A percentile compares a stretch with the other conserved stretches of the same genome.
Evolutionary conservation across 306 rosid genomes (phyloP).

Genomic region (Arachis hypogaea): DNA sequence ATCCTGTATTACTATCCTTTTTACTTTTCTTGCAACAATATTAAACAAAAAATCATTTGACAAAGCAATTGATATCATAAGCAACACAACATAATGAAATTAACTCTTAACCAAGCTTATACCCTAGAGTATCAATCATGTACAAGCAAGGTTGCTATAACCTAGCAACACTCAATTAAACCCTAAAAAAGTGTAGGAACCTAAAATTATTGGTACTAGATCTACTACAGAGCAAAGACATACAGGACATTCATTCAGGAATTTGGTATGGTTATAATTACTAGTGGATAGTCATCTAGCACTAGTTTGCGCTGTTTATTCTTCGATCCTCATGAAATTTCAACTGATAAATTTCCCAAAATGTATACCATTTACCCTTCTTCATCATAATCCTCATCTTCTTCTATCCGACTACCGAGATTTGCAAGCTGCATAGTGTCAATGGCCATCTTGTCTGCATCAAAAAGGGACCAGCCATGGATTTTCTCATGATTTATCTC

Average conservation of each 20-base stretch:
- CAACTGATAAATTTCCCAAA: constrained; percentile 31
- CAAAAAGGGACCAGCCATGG: constrained; percentile 86
- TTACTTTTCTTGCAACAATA: no score
- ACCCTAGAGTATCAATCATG: no score
- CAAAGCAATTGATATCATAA: no score
- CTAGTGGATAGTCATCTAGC: constrained; percentile 32
- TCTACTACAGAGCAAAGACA: no score
- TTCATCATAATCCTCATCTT: constrained; percentile 93
- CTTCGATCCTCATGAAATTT: constrained; percentile 33
- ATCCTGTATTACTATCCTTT: no score
- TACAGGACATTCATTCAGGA: neutral
- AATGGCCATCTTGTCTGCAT: constrained; percentile 85
- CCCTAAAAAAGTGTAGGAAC: no score
- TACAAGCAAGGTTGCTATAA: no score
- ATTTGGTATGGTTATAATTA: constrained; percentile 22
- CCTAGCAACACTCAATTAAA: no score
- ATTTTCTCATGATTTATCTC: constrained; percentile 74
- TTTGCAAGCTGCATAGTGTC: constrained; percentile 82
- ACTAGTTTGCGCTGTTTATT: constrained; percentile 38
- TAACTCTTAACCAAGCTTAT: no score
- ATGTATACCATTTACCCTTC: constrained; percentile 54
- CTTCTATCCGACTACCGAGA: constrained; percentile 65
- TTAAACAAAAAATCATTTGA: no score
- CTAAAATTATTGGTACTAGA: no score
- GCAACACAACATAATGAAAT: no score